Evolutionary conservation across 768 basidiomycete genomes (phyloP).

Genomic region (Flagelloscypha sp.): DNA sequence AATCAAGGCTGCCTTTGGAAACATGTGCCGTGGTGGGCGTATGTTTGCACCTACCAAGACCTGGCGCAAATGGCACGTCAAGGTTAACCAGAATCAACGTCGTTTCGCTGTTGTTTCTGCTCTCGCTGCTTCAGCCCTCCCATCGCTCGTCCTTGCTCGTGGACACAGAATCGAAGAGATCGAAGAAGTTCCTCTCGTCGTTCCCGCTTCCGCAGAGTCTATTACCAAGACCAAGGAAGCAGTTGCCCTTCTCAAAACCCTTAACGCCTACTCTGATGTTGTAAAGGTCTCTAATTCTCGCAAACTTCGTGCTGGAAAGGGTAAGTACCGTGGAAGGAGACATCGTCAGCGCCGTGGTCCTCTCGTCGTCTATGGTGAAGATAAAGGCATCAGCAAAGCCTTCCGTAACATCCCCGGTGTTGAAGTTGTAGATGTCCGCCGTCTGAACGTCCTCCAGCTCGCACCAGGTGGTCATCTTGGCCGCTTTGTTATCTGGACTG

Average conservation of each 20-base stretch:
- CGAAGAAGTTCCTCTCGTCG: constrained; percentile 92
- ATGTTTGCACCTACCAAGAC: constrained; percentile 99
- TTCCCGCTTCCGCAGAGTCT: constrained; percentile 71
- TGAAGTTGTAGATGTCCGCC: constrained; percentile 88
- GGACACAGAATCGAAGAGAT: constrained; percentile 98
- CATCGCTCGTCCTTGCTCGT: constrained; percentile 96
- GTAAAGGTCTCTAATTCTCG: constrained; percentile 96
- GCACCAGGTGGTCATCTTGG: constrained; percentile 99
- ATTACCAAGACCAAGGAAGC: constrained; percentile 97
- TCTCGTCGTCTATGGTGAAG: constrained; percentile 93
- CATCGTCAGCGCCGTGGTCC: constrained; percentile 97
- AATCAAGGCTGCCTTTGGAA: constrained; percentile 90
- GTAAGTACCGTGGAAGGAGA: constrained; percentile 93
- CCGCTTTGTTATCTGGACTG: constrained; percentile 99
- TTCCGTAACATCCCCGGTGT: constrained; percentile 99
- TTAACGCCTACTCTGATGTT: constrained; percentile 87
- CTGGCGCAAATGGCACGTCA: constrained; percentile 99
- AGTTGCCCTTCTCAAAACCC: constrained; percentile 82
- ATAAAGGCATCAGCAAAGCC: constrained; percentile 94
- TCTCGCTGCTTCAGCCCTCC: constrained; percentile 94
- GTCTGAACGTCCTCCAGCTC: constrained; percentile 96
- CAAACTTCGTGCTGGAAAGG: constrained; percentile 94
- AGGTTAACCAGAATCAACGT: constrained; percentile 98
- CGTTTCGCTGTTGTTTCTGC: constrained; percentile 97
- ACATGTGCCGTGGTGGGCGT: constrained; percentile 99